Evolutionary conservation across 306 rosid species (phyloP).

Genomic region (Comarum palustre): DNA sequence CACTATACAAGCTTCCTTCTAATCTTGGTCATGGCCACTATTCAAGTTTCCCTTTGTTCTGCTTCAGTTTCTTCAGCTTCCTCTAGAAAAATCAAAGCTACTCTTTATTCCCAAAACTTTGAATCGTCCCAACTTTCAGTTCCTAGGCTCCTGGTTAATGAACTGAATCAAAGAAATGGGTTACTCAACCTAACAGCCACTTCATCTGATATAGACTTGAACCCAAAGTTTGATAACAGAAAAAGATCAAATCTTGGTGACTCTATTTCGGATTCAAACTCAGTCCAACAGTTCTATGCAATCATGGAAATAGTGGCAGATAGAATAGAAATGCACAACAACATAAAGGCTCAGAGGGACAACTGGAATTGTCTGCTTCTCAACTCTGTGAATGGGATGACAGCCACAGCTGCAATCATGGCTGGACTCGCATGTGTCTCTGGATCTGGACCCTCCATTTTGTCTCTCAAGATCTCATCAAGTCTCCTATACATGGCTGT

Average conservation of each 20-base stretch:
- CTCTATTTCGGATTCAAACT: conserved; percentile 16
- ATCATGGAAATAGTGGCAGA: conserved; percentile 54
- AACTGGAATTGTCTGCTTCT: conserved; percentile 63
- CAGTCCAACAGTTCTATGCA: conserved; percentile 38
- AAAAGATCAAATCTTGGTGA: background rate
- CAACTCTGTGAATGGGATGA: conserved; percentile 53
- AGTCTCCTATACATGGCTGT: conserved; percentile 54
- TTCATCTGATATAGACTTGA: conserved; percentile 3
- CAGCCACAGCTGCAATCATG: conserved; percentile 63
- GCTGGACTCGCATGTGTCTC: conserved; percentile 47
- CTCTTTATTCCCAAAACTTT: background rate
- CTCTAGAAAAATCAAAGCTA: conserved; percentile 19
- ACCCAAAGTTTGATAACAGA: conserved; percentile 6
- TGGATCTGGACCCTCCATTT: conserved; percentile 29
- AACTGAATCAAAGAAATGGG: background rate
- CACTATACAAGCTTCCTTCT: conserved; percentile 17
- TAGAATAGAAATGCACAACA: conserved; percentile 70
- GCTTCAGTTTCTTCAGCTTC: conserved; percentile 3
- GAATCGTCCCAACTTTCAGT: conserved; percentile 14
- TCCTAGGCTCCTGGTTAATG: conserved; percentile 15
- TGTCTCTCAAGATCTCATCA: conserved; percentile 65
- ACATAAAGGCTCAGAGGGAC: conserved; percentile 59
- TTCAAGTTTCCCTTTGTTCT: conserved; percentile 17
- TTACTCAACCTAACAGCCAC: conserved; percentile 7
- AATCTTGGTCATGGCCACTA: conserved; percentile 23